Percentiles rank a stretch among this genome's conserved stretches.
Evolutionary conservation across 352 stramenopile genomes (phyloP).

Genomic region (Phytophthora hybrid): DNA sequence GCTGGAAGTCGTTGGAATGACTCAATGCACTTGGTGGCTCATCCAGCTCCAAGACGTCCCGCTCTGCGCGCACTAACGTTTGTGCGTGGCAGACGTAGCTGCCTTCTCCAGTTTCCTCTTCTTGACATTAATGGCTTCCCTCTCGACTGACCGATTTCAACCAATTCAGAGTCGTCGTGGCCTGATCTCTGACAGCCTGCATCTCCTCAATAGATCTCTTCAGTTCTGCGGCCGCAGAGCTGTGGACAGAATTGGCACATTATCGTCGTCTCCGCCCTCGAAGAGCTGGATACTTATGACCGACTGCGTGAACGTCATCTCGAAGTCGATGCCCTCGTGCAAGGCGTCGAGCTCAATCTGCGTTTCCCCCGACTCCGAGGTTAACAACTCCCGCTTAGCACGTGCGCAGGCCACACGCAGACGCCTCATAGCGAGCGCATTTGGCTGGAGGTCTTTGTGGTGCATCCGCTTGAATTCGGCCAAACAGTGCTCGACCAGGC

Average conservation of each 20-base stretch:
- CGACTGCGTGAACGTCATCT: constrained; percentile 4
- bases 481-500: constrained; percentile 10
- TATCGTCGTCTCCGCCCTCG: not conserved
- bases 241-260: constrained; percentile 1
- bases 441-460: not conserved
- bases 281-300: not conserved
- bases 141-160: not conserved
- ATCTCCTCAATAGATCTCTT: constrained; percentile 3
- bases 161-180: not conserved
- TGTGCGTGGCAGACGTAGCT: not conserved
- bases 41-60: not conserved
- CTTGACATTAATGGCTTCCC: not conserved
- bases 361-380: not conserved
- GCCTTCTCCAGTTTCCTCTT: constrained; percentile 3
- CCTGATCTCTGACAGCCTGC: not conserved
- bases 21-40: not conserved
- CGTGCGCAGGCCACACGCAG: constrained; percentile 3
- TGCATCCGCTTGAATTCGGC: not conserved
- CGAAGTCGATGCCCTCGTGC: not conserved
- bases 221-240: not conserved
- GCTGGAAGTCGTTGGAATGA: not conserved
- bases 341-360: constrained; percentile 9
- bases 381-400: not conserved
- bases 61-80: not conserved
- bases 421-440: not conserved